Percentiles rank a stretch among this genome's conserved stretches.
phyloP scores from a whole-genome alignment of 2,329 filamentous ascomycete genomes.

The Alternaria infectoria region DNA sequence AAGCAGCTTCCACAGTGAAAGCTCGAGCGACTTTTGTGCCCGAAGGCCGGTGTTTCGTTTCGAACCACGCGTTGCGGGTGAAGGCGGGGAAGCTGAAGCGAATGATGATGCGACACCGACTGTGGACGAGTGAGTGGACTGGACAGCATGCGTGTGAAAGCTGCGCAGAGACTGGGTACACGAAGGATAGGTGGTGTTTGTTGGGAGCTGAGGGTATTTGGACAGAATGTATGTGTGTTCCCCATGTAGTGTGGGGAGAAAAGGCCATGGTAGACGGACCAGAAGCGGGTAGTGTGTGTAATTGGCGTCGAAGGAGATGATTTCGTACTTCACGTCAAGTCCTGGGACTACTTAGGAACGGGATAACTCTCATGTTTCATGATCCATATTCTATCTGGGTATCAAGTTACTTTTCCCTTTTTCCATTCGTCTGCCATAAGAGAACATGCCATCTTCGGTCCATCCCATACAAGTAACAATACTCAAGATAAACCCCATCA shows the following conservation, averaged over 20 bases:
- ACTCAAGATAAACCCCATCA: neutral
- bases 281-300: too few species aligned
- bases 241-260: too few species aligned
- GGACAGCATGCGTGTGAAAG: too few species aligned
- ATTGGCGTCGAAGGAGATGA: too few species aligned
- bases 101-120: neutral
- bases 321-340: too few species aligned
- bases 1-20: neutral
- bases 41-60: neutral
- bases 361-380: neutral
- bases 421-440: neutral
- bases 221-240: too few species aligned
- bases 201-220: too few species aligned
- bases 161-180: too few species aligned
- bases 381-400: neutral
- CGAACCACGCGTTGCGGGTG: neutral
- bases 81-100: neutral
- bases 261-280: too few species aligned
- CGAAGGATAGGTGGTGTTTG: too few species aligned
- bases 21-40: neutral
- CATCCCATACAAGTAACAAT: neutral
- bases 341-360: neutral
- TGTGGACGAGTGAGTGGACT: neutral
- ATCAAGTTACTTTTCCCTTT: neutral
- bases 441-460: neutral